Conservation (phyloP, 2,329 filamentous ascomycete genomes). For the Fusarium piperis region DNA sequence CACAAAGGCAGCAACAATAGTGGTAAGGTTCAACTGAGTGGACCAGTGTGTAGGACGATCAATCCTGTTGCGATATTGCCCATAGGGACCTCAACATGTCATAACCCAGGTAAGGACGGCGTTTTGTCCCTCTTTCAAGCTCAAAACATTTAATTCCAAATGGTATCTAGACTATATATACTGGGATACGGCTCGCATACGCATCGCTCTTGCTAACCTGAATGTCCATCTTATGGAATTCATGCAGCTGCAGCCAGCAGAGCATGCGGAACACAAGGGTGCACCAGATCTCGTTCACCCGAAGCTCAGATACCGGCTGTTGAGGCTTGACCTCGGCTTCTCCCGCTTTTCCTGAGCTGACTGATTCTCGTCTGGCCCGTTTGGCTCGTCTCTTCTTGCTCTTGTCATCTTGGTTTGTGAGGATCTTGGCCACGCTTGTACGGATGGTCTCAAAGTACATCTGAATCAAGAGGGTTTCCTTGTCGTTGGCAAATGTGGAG, state of each 20-base stretch:
- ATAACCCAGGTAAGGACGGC: background rate
- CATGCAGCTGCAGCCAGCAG: slow-evolving; percentile 51
- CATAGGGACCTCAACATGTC: background rate
- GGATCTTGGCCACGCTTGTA: slow-evolving; percentile 5
- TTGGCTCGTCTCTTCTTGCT: slow-evolving; percentile 17
- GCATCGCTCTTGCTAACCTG: slow-evolving; percentile 48
- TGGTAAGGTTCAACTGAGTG: too few species aligned
- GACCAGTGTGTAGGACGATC: background rate
- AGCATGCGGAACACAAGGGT: slow-evolving; percentile 51
- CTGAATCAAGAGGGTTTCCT: slow-evolving; percentile 19
- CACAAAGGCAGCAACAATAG: too few species aligned
- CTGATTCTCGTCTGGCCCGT: background rate
- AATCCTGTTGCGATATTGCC: background rate
- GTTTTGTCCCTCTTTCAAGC: background rate
- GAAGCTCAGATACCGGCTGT: background rate
- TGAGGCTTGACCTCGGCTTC: background rate
- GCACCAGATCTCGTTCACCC: slow-evolving; percentile 44
- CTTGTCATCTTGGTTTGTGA: background rate
- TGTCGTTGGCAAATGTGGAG: slow-evolving; percentile 16
- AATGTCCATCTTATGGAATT: slow-evolving; percentile 49
- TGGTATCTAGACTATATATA: slow-evolving; percentile 42
- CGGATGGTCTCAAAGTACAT: slow-evolving; percentile 27
- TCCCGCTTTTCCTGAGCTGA: background rate
- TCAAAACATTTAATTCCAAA: background rate
- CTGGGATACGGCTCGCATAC: slow-evolving; percentile 47